phyloP scores from a whole-genome alignment of 2,329 filamentous ascomycete species.

The Beauveria australis region DNA sequence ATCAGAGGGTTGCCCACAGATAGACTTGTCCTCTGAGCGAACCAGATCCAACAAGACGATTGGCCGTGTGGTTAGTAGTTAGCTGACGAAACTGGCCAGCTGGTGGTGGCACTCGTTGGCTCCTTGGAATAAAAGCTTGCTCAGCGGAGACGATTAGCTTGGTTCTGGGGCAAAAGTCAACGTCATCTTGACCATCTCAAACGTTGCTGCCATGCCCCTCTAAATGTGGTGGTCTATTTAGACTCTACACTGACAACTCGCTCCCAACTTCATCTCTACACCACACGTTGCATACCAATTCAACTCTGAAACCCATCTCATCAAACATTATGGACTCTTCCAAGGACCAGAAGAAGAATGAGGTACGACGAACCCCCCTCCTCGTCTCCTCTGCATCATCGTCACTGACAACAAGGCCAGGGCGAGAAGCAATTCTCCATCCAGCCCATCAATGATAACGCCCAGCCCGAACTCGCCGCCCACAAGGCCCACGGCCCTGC shows the following conservation, averaged over 20 bases:
- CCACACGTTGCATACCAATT: neutral
- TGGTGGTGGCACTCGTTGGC: neutral
- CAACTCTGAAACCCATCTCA: neutral
- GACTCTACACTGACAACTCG: neutral
- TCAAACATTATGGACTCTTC: conserved; percentile 19
- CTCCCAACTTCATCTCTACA: neutral
- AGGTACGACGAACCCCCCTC: conserved; percentile 16
- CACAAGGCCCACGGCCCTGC: conserved; percentile 50
- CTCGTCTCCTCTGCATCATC: neutral
- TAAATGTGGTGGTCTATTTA: neutral
- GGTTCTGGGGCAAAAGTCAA: conserved; percentile 5
- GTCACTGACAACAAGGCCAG: conserved; percentile 16
- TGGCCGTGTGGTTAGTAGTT: neutral
- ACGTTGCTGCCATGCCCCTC: neutral
- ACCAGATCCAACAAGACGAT: neutral
- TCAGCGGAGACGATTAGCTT: conserved; percentile 2
- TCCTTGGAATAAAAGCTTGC: neutral
- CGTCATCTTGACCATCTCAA: neutral
- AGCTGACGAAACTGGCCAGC: neutral
- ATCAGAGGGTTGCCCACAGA: neutral
- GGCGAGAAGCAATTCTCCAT: conserved; percentile 37
- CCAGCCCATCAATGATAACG: conserved; percentile 35
- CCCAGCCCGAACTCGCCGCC: conserved; percentile 41
- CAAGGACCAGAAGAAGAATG: conserved; percentile 24
- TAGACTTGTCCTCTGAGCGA: neutral